Base-by-base conservation (phyloP, 1,139 yeast genomes). In the Yamadazyma triangularis region DNA sequence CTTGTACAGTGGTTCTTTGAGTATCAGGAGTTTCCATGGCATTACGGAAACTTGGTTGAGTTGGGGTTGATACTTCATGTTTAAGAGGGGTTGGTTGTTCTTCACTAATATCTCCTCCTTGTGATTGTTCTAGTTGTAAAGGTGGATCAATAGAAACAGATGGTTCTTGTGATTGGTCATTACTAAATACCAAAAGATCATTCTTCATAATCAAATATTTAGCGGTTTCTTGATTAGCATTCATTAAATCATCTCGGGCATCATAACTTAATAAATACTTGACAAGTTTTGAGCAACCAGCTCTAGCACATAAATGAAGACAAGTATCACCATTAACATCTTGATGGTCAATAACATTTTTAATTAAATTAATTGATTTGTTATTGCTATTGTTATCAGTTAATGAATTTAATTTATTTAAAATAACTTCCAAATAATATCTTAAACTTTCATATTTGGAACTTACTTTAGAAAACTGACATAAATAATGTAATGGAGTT, bases 281-380 rank as follows among this genome's bases (percentile, higher is more conserved):
- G 4, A 65, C 65, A 24, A 77, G 50, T 26, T 56, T 61, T 4
- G 54, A 35, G 36, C 68, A 60, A 27, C 61, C 62, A 7, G 69
- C 53, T 38, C 68, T 67, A 3, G 74, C 62, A 4, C 88, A 84
- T 29, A 82, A 56, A 45, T 80, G 86, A 31, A 80, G 55, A 21
- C 84, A 79, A 0, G 88, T 79, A 41, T 80, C 80, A 5, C 89
- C 88, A 38, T 73, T 66, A 10, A 68, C 70, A 53, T 82, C 91
- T 43, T 74, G 81, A 49, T 79, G 87, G 45, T 80, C 79, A 25
- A 82, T 53, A 23, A 82, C 78, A 46, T 79, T 77, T 34, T 67
- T 70, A 38, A 81, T 54, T 38, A 82, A 56, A 34, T 78, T 70
- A 13, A 64, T 56, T 30, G 52, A 46, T 12, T 53, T 47, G 32